phyloP scores from a whole-genome alignment of 352 stramenopile species.

The Globisporangium cystogenes region DNA sequence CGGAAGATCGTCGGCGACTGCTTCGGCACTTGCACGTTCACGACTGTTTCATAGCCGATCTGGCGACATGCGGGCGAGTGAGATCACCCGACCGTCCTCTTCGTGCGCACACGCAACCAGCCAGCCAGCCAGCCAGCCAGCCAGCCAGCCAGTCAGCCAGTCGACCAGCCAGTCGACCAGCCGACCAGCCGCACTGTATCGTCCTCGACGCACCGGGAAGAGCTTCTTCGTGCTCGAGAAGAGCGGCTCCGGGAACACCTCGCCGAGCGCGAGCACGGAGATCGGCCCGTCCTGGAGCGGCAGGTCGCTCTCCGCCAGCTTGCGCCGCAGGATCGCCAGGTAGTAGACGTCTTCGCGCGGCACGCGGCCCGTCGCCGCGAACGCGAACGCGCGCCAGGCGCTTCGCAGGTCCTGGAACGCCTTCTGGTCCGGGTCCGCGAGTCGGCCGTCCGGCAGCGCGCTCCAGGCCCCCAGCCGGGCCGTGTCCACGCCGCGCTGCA shows the following conservation, averaged over 20 bases:
- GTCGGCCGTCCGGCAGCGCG: conserved; percentile 28
- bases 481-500: conserved; percentile 32
- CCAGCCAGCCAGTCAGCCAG: conserved; percentile 2
- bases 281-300: conserved; percentile 73
- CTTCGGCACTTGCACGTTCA: conserved; percentile 40
- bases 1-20: conserved; percentile 27
- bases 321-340: conserved; percentile 51
- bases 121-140: too few species aligned
- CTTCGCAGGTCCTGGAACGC: conserved; percentile 45
- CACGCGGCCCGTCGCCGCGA: conserved; percentile 27
- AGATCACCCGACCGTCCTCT: too few species aligned
- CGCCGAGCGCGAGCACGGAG: conserved; percentile 37
- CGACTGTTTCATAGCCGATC: conserved; percentile 60
- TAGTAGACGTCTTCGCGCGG: conserved; percentile 70
- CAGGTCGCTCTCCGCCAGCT: conserved; percentile 42
- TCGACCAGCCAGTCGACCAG: conserved; percentile 1
- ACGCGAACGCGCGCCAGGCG: conserved; percentile 37
- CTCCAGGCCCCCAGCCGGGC: conserved; percentile 28
- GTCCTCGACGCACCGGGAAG: conserved; percentile 55
- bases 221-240: conserved; percentile 78
- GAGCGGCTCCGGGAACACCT: conserved; percentile 46
- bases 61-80: conserved; percentile 8
- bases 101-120: too few species aligned
- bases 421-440: conserved; percentile 32
- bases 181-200: too few species aligned